Conservation (phyloP, 371 early-diverging fungal species). For the Dentiscutata heterogama region DNA sequence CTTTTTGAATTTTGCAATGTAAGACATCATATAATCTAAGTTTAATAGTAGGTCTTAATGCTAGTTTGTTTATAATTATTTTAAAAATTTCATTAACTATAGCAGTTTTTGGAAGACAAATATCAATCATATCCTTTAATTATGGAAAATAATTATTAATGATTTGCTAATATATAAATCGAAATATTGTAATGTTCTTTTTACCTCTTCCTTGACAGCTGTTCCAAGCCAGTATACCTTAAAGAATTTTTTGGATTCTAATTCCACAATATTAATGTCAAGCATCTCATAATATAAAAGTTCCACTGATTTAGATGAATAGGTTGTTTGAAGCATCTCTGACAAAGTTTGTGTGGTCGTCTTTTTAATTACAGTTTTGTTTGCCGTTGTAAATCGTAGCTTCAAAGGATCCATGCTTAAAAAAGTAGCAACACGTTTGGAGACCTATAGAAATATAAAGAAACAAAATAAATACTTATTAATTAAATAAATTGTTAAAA, state of each 20-base stretch:
- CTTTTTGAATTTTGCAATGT: constrained; percentile 55
- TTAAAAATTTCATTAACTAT: constrained; percentile 68
- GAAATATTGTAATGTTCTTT: background rate
- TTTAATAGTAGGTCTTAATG: constrained; percentile 52
- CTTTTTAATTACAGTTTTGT: too few relatives aligned
- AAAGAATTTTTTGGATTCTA: constrained; percentile 79
- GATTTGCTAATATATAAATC: too few relatives aligned
- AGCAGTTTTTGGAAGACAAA: constrained; percentile 68
- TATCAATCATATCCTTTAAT: constrained; percentile 53
- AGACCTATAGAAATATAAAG: constrained; percentile 44
- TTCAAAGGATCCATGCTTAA: constrained; percentile 64
- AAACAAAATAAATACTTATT: too few relatives aligned
- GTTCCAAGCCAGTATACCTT: constrained; percentile 68
- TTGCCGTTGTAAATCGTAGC: too few relatives aligned
- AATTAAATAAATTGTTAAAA: too few relatives aligned
- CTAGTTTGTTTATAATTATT: constrained; percentile 62
- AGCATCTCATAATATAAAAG: too few relatives aligned
- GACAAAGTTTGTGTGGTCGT: too few relatives aligned
- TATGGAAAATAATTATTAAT: too few relatives aligned
- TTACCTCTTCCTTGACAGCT: constrained; percentile 59
- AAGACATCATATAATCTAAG: constrained; percentile 59
- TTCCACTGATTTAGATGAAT: too few relatives aligned
- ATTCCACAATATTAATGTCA: constrained; percentile 55
- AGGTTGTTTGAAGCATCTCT: too few relatives aligned
- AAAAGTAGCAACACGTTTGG: constrained; percentile 63